phyloP scores from a whole-genome alignment of 2,329 filamentous ascomycete genomes.

The Hymenoscyphus albidus region DNA sequence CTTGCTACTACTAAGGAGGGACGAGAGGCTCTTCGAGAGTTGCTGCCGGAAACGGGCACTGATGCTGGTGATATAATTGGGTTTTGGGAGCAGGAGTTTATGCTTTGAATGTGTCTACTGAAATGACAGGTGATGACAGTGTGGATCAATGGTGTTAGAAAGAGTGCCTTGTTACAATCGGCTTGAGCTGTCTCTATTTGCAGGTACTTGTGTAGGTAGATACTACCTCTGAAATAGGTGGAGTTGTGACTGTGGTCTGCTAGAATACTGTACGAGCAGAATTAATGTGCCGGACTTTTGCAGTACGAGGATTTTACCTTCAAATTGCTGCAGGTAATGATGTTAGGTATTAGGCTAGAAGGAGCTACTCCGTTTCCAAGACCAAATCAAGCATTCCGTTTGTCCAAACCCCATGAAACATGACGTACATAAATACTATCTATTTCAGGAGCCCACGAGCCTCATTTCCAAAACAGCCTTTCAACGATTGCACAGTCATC shows the following conservation, averaged over 20 bases:
- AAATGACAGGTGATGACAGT: neutral
- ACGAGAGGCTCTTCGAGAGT: slow-evolving; percentile 22
- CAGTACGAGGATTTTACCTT: neutral
- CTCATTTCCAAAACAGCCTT: neutral
- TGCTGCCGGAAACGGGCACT: slow-evolving; percentile 22
- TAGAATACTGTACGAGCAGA: neutral
- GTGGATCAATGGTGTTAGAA: neutral
- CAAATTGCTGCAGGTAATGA: neutral
- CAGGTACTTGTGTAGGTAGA: neutral
- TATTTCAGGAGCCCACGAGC: slow-evolving; percentile 1
- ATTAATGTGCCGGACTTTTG: neutral
- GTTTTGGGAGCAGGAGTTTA: slow-evolving; percentile 33
- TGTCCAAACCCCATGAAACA: slow-evolving; percentile 5
- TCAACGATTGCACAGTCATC: neutral
- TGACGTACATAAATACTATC: slow-evolving; percentile 6
- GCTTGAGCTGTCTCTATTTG: neutral
- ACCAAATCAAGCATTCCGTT: neutral
- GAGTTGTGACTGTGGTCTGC: too few species aligned
- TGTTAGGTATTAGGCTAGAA: neutral
- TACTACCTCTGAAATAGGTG: too few species aligned
- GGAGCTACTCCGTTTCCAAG: neutral
- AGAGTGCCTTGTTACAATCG: neutral
- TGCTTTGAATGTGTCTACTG: slow-evolving; percentile 18
- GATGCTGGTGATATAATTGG: slow-evolving; percentile 28
- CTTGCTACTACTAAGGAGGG: slow-evolving; percentile 28